Evolutionary conservation across 441 rosid species (phyloP).

Genomic region (Erysimum cheiri): DNA sequence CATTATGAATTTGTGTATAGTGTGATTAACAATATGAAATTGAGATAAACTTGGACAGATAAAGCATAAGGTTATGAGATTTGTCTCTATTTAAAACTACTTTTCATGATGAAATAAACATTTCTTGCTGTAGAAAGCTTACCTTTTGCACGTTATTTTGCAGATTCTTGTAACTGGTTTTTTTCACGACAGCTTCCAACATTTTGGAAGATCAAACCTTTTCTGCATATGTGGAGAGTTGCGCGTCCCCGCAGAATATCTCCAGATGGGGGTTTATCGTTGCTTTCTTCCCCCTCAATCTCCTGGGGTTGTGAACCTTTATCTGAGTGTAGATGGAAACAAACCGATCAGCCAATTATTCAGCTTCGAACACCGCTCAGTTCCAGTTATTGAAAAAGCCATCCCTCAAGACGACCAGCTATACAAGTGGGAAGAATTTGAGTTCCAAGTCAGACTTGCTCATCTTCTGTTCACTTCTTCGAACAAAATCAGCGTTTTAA

Average conservation of each 20-base stretch:
- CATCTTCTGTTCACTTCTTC: conserved; percentile 79
- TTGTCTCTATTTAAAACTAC: neutral
- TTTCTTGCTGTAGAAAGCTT: conserved; percentile 26
- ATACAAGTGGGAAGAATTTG: conserved; percentile 76
- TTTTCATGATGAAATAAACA: conserved; percentile 10
- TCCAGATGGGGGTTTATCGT: conserved; percentile 90
- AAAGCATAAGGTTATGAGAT: neutral
- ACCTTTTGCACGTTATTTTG: conserved; percentile 40
- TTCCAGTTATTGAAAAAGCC: conserved; percentile 47
- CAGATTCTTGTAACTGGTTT: conserved; percentile 91
- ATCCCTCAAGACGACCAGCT: conserved; percentile 56
- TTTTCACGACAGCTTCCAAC: conserved; percentile 65
- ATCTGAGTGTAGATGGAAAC: conserved; percentile 80
- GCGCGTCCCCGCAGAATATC: conserved; percentile 64
- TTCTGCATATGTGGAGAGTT: conserved; percentile 81
- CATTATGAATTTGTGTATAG: neutral
- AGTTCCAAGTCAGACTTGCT: conserved; percentile 81
- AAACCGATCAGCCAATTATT: conserved; percentile 81
- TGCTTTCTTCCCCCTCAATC: conserved; percentile 74
- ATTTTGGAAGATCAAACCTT: conserved; percentile 67
- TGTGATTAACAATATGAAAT: conserved; percentile 18
- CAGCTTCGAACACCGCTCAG: conserved; percentile 71
- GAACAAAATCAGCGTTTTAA: conserved; percentile 60
- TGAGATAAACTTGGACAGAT: neutral
- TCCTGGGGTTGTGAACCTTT: conserved; percentile 74